Percentiles rank a stretch among this genome's conserved stretches.
These are phyloP conservation scores for Albophoma yamanashiensis DNA, from an alignment of 2,329 filamentous ascomycete genomes.

Conservation along the genomic window DNA sequence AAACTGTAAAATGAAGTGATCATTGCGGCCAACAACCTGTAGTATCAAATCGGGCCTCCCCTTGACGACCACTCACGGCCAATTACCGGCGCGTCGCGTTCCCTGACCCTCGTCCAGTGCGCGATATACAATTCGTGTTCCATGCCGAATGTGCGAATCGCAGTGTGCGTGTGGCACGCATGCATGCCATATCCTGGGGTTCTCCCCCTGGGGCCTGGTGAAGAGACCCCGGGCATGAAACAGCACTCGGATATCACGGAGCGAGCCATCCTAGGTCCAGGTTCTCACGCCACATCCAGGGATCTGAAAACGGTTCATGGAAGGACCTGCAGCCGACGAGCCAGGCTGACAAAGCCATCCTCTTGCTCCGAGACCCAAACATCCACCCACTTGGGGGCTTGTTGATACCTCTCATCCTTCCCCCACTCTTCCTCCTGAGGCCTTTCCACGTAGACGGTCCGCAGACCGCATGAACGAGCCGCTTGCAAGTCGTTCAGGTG, in stretches of 20 bases:
- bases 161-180: neutral
- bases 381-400: conserved; percentile 34
- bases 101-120: neutral
- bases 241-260: neutral
- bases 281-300: neutral
- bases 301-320: neutral
- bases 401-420: conserved; percentile 33
- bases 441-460: conserved; percentile 66
- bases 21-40: neutral
- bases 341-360: conserved; percentile 19
- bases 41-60: neutral
- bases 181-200: neutral
- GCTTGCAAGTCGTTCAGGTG: conserved; percentile 60
- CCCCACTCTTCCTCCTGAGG: conserved; percentile 53
- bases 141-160: neutral
- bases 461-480: conserved; percentile 52
- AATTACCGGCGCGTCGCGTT: neutral
- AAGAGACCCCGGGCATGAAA: neutral
- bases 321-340: conserved; percentile 13
- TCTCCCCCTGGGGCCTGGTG: neutral
- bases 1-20: no score
- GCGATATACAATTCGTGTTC: neutral
- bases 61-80: neutral
- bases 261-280: neutral
- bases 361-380: conserved; percentile 24